phyloP scores from a whole-genome alignment of 371 early-diverging fungal genomes.

The Dinochytrium kinnereticum region DNA sequence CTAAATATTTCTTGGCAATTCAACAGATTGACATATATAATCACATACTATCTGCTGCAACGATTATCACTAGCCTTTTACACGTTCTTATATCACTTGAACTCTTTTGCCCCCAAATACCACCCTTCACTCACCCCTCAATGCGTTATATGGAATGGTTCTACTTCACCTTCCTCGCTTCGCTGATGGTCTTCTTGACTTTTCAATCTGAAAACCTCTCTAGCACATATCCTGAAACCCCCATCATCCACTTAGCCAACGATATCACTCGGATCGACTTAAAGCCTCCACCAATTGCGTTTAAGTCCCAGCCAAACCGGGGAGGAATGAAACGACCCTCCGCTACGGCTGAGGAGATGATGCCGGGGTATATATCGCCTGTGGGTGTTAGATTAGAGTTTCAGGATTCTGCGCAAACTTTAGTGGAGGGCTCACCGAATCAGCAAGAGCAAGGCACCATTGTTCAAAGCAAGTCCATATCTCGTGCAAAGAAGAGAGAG shows the following conservation, averaged over 20 bases:
- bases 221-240: too few relatives aligned
- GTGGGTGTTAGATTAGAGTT: background rate
- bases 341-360: too few relatives aligned
- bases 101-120: background rate
- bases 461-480: too few relatives aligned
- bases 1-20: background rate
- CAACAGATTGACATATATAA: background rate
- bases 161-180: background rate
- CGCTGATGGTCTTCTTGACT: background rate
- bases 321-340: too few relatives aligned
- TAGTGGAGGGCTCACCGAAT: too few relatives aligned
- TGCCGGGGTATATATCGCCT: too few relatives aligned
- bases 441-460: too few relatives aligned
- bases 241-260: too few relatives aligned
- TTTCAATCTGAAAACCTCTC: background rate
- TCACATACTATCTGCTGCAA: background rate
- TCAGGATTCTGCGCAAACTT: constrained; percentile 1
- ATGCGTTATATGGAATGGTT: background rate
- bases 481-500: too few relatives aligned
- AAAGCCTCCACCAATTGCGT: too few relatives aligned
- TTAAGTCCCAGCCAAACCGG: too few relatives aligned
- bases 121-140: background rate
- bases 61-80: background rate
- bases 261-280: too few relatives aligned
- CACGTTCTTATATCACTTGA: background rate